Percentiles rank a stretch among this genome's conserved stretches.
These are phyloP conservation scores for Penicillium diatomitis DNA, from an alignment of 495 filamentous ascomycete species.

Conservation along the genomic window DNA sequence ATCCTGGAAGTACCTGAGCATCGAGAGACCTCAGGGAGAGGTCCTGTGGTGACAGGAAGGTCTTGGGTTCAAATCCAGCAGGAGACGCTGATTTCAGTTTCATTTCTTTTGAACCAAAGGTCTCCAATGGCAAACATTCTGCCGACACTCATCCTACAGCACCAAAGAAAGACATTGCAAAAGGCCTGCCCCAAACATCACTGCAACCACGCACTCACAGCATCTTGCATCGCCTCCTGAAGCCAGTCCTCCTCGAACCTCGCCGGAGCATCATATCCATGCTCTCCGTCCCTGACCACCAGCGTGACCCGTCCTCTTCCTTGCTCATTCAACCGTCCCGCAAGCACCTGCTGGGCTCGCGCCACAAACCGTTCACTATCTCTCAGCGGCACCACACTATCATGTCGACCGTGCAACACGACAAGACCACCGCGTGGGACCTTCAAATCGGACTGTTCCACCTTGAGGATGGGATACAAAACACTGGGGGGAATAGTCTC, in stretches of 20 bases:
- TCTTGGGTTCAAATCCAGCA: too few relatives aligned
- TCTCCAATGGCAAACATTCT: neutral
- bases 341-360: conserved; percentile 10
- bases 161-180: too few relatives aligned
- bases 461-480: conserved; percentile 8
- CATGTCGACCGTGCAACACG: conserved; percentile 17
- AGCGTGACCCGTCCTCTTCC: conserved; percentile 9
- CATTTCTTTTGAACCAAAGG: too few relatives aligned
- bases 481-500: conserved; percentile 5
- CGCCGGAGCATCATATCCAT: conserved; percentile 20
- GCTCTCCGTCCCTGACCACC: conserved; percentile 15
- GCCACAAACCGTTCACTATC: conserved; percentile 18
- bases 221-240: conserved; percentile 6
- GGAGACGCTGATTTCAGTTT: too few relatives aligned
- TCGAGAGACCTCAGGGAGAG: too few relatives aligned
- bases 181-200: neutral
- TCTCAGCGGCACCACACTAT: conserved; percentile 14
- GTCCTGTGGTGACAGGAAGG: too few relatives aligned
- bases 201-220: conserved; percentile 17
- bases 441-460: conserved; percentile 10
- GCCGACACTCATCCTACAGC: too few relatives aligned
- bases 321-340: conserved; percentile 8
- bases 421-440: conserved; percentile 18
- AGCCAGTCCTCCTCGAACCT: conserved; percentile 15
- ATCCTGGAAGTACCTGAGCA: too few relatives aligned